Evolutionary conservation across 2,329 filamentous ascomycete species (phyloP).

Genomic region (Pseudogymnoascus sp.): DNA sequence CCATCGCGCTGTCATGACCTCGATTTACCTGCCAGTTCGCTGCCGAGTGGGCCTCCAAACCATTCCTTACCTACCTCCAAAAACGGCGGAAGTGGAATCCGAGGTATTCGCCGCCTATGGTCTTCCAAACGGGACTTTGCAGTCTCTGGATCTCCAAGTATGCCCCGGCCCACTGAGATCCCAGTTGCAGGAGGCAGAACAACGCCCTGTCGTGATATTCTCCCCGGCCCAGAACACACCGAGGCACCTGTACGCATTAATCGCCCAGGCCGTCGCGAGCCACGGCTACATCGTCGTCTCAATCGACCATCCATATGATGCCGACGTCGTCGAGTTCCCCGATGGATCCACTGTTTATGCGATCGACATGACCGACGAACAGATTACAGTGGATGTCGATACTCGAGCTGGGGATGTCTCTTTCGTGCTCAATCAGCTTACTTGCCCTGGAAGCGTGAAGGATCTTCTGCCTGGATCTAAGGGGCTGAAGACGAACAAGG

Average conservation of each 20-base stretch:
- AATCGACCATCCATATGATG: constrained; percentile 33
- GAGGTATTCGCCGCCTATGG: constrained; percentile 18
- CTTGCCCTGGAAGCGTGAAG: not conserved
- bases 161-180: constrained; percentile 14
- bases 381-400: constrained; percentile 14
- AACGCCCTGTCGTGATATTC: constrained; percentile 28
- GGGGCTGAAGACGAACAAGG: constrained; percentile 24
- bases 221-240: constrained; percentile 26
- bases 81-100: constrained; percentile 24
- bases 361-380: constrained; percentile 16
- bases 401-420: constrained; percentile 20
- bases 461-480: constrained; percentile 10
- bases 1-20: constrained; percentile 25
- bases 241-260: constrained; percentile 27
- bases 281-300: constrained; percentile 30
- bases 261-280: constrained; percentile 29
- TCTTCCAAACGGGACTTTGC: constrained; percentile 25
- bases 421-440: constrained; percentile 23
- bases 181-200: not conserved
- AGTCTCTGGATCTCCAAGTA: constrained; percentile 21
- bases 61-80: constrained; percentile 25
- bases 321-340: constrained; percentile 29
- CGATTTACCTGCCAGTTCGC: constrained; percentile 23
- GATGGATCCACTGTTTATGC: constrained; percentile 20
- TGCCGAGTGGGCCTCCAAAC: constrained; percentile 13